Evolutionary conservation across 768 basidiomycete genomes (phyloP).

Genomic region (Kwoniella sp.): DNA sequence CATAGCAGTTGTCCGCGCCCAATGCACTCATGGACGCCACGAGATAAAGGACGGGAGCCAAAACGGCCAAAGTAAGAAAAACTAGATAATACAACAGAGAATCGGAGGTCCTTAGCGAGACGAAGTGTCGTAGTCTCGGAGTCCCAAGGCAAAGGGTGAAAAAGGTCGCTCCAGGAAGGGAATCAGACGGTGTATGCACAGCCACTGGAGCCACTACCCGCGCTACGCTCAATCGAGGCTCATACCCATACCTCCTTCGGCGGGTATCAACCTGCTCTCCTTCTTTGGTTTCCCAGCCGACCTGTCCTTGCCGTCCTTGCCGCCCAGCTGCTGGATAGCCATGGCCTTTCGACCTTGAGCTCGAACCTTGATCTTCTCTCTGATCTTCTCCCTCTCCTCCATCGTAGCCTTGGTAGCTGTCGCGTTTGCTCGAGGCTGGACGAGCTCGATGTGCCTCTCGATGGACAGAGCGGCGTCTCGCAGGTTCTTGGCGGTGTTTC

Average conservation of each 20-base stretch:
- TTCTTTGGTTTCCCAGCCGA: constrained; percentile 61
- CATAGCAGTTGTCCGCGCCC: not conserved
- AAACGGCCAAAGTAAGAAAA: not conserved
- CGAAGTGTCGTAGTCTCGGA: too few species aligned
- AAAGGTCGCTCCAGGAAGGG: too few species aligned
- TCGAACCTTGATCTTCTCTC: constrained; percentile 74
- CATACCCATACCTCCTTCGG: constrained; percentile 90
- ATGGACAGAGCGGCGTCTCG: constrained; percentile 67
- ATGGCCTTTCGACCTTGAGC: constrained; percentile 44
- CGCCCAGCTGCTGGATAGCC: constrained; percentile 43
- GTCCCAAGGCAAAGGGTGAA: too few species aligned
- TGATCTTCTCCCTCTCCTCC: constrained; percentile 61
- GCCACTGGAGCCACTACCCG: too few species aligned
- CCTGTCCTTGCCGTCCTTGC: constrained; percentile 22
- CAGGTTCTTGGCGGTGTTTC: constrained; percentile 68
- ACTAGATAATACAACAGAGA: constrained; percentile 12
- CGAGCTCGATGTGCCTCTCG: constrained; percentile 60
- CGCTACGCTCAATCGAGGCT: constrained; percentile 33
- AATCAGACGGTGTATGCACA: too few species aligned
- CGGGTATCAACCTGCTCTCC: constrained; percentile 72
- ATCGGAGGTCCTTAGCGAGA: too few species aligned
- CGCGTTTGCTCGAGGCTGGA: constrained; percentile 49
- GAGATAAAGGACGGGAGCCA: not conserved
- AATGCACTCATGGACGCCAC: not conserved
- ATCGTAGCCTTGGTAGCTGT: constrained; percentile 58